phyloP scores from a whole-genome alignment of 345 rosid species.

The Reutealis trisperma region DNA sequence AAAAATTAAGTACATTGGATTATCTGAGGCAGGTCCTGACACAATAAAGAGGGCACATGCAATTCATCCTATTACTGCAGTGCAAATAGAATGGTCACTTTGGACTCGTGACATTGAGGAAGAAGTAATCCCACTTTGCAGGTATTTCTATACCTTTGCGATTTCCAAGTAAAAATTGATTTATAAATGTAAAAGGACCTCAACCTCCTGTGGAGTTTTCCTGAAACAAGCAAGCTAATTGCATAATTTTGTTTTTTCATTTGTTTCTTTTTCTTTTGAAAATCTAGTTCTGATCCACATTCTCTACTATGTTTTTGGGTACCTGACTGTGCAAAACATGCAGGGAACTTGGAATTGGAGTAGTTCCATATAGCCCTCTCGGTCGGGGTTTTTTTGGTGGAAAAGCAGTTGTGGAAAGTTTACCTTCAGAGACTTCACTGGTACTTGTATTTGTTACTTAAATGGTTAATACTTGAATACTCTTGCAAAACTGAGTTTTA shows the following conservation, averaged over 20 bases:
- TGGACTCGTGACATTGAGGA: conserved; percentile 19
- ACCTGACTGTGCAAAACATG: neutral
- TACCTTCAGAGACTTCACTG: conserved; percentile 5
- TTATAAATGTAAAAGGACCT: neutral
- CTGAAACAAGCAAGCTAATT: neutral
- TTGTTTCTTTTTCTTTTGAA: neutral
- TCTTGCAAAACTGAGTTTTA: neutral
- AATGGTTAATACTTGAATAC: neutral
- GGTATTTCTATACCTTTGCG: neutral
- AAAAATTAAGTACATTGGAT: conserved; percentile 22
- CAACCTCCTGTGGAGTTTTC: neutral
- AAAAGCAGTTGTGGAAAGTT: conserved; percentile 16
- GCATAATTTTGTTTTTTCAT: neutral
- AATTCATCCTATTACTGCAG: conserved; percentile 20
- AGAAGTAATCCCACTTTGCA: conserved; percentile 15
- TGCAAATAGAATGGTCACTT: conserved; percentile 30
- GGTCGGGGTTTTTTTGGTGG: conserved; percentile 35
- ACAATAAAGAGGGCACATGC: conserved; percentile 23
- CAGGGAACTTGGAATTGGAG: conserved; percentile 29
- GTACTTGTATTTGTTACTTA: neutral
- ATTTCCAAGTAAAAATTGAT: neutral
- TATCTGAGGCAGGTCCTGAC: conserved; percentile 25
- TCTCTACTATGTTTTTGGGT: neutral
- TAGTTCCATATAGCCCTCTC: conserved; percentile 27
- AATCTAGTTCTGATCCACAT: neutral